Evolutionary conservation across 1,139 yeast genomes (phyloP).

Genomic region (Diutina pseudorugosa): DNA sequence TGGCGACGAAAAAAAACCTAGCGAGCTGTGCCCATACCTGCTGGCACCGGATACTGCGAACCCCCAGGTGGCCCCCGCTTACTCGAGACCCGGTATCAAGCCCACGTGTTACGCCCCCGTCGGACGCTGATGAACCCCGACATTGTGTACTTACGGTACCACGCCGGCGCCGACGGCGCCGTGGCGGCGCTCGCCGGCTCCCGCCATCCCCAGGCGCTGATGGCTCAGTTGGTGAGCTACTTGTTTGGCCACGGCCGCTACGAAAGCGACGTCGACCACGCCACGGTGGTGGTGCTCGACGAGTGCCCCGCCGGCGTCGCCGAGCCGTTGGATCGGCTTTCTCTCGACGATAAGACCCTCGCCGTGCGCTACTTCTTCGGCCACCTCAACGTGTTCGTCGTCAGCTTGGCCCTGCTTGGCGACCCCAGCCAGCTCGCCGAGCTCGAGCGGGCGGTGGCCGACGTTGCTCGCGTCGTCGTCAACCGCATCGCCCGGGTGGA

Average conservation of each 20-base stretch:
- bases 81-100: not conserved
- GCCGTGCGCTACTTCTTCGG: slow-evolving; percentile 27
- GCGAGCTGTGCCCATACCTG: not conserved
- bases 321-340: slow-evolving; percentile 7
- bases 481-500: slow-evolving; percentile 37
- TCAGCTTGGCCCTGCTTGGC: slow-evolving; percentile 13
- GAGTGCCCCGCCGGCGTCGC: slow-evolving; percentile 5
- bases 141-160: slow-evolving; percentile 7
- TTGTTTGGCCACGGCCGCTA: slow-evolving; percentile 24
- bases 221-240: slow-evolving; percentile 11
- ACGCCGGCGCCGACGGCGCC: slow-evolving; percentile 5
- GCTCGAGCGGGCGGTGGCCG: slow-evolving; percentile 17
- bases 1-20: not conserved
- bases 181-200: slow-evolving; percentile 4
- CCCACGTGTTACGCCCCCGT: not conserved
- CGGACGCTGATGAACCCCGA: slow-evolving; percentile 8
- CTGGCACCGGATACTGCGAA: not conserved
- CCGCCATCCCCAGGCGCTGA: not conserved
- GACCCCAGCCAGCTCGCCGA: slow-evolving; percentile 11
- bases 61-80: not conserved
- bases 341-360: slow-evolving; percentile 16
- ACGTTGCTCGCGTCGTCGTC: slow-evolving; percentile 16
- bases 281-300: slow-evolving; percentile 22
- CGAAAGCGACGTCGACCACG: slow-evolving; percentile 23
- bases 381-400: slow-evolving; percentile 28